Evolutionary conservation across 2,329 filamentous ascomycete species (phyloP).

Genomic region (Capronia americana): DNA sequence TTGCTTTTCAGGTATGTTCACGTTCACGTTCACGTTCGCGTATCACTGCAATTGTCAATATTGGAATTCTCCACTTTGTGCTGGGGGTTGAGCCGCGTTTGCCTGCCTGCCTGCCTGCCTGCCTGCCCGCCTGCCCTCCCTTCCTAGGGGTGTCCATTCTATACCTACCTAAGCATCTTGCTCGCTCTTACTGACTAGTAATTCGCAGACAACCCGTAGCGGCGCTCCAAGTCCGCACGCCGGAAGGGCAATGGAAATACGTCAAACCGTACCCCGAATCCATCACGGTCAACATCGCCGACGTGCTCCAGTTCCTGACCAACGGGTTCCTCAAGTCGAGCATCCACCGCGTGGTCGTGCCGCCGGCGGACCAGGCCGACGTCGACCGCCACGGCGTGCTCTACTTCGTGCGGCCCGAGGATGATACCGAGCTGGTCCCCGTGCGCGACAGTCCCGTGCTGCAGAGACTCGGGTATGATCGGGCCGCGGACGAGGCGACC

Average conservation of each 20-base stretch:
- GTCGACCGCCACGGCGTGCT: slow-evolving; percentile 53
- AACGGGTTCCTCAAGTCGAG: slow-evolving; percentile 59
- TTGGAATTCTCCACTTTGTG: too few species aligned
- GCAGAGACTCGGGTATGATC: slow-evolving; percentile 42
- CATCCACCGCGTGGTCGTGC: slow-evolving; percentile 58
- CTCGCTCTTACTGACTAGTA: too few species aligned
- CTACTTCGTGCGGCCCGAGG: slow-evolving; percentile 55
- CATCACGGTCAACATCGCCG: slow-evolving; percentile 60
- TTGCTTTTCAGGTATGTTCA: slow-evolving; percentile 55
- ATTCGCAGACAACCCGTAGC: slow-evolving; percentile 64
- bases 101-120: not conserved
- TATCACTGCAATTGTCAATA: too few species aligned
- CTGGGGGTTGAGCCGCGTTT: too few species aligned
- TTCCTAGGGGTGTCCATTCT: too few species aligned
- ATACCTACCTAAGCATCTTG: too few species aligned
- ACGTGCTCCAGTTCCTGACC: slow-evolving; percentile 56
- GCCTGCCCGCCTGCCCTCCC: not conserved
- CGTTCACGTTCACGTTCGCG: too few species aligned
- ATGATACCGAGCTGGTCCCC: slow-evolving; percentile 42
- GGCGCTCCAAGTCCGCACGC: slow-evolving; percentile 60
- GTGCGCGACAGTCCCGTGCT: slow-evolving; percentile 44
- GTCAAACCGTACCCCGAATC: slow-evolving; percentile 55
- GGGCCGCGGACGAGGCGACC: slow-evolving; percentile 33
- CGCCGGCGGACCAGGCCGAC: slow-evolving; percentile 56
- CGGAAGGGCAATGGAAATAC: slow-evolving; percentile 56